Evolutionary conservation across 2,329 filamentous ascomycete species (phyloP), one percentile per base, ranked within the genome.

Genomic region (Cercospora beticola): DNA sequence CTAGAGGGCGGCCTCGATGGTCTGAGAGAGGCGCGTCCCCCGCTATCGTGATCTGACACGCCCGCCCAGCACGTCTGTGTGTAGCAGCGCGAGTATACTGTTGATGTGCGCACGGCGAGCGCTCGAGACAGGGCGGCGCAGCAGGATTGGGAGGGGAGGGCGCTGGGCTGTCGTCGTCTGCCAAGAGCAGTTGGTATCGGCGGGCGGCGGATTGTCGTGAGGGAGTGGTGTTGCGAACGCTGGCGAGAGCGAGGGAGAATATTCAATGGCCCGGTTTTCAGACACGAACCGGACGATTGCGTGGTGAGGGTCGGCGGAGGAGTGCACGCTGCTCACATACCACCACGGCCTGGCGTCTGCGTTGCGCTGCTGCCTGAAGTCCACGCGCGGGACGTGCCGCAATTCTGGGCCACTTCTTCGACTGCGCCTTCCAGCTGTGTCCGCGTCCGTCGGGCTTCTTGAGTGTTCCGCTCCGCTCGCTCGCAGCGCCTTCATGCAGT

Each of bases 331-430:
- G 54, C 16, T 58, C 54, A 58, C 28, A 58, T 33, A 30, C 26
- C 23, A 30, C 54, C 26, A 28, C 54, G 30, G 54, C 54, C 54
- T 58, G 26, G 54, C 54, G 54, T 33, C 23, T 58, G 54, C 30
- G 54, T 58, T 58, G 54, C 54, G 54, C 30, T 30, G 54, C 30
- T 58, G 54, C 54, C 54, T 58, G 30, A 58, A 58, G 26, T 58
- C 54, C 49, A 28, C 49, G 18, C 18, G 49, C 21, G 18, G 21
- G 54, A 30, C 54, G 54, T 30, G 54, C 54, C 36, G 36, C 36
- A 43, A 1, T 12, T 40, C 36, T 40, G 14, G 36, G 33, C 33
- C 54, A 57, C 6, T 31, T 23, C 6, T 31, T 23, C 54, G 54
- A 57, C 54, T 57, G 54, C 54, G 54, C 54, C 36, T 43, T 43